A percentile compares a stretch with the other conserved stretches of the same genome.
These are phyloP conservation scores for Friedmanniomyces endolithicus DNA, from an alignment of 495 filamentous ascomycete species.

Conservation along the genomic window DNA sequence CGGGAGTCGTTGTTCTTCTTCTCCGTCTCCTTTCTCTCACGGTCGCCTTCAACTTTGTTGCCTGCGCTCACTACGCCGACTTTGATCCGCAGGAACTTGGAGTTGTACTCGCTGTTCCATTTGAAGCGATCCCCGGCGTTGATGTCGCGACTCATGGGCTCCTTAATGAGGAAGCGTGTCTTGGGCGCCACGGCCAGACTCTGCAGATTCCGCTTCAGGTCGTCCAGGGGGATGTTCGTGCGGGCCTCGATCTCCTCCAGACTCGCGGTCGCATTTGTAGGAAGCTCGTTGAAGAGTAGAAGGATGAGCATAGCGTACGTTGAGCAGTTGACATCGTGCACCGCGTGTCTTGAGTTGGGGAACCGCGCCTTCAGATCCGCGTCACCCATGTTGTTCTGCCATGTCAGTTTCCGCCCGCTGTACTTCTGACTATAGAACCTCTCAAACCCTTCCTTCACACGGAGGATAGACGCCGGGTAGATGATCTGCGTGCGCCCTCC, in stretches of 20 bases:
- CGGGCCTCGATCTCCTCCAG: constrained; percentile 74
- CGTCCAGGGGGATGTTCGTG: constrained; percentile 68
- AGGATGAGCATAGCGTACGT: constrained; percentile 90
- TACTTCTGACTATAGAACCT: constrained; percentile 81
- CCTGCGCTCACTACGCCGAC: constrained; percentile 55
- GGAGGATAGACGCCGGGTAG: constrained; percentile 65
- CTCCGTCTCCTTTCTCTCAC: constrained; percentile 77
- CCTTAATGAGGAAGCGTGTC: constrained; percentile 67
- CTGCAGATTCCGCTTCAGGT: constrained; percentile 72
- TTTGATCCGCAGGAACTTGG: constrained; percentile 75
- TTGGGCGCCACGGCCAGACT: constrained; percentile 78
- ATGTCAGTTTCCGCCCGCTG: constrained; percentile 75
- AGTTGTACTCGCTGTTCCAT: constrained; percentile 74
- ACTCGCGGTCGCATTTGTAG: constrained; percentile 49
- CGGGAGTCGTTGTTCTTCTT: constrained; percentile 74
- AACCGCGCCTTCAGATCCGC: constrained; percentile 79
- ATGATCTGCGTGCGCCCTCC: constrained; percentile 36
- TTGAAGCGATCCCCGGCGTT: constrained; percentile 68
- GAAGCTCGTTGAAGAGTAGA: constrained; percentile 74
- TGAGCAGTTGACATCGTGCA: constrained; percentile 81
- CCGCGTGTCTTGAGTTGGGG: constrained; percentile 56
- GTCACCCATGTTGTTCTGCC: constrained; percentile 68
- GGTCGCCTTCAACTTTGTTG: constrained; percentile 74
- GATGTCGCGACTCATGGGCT: constrained; percentile 70
- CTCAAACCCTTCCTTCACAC: constrained; percentile 73